Conservation (phyloP, 208 protist genomes). For the Acanthamoeba triangularis region DNA sequence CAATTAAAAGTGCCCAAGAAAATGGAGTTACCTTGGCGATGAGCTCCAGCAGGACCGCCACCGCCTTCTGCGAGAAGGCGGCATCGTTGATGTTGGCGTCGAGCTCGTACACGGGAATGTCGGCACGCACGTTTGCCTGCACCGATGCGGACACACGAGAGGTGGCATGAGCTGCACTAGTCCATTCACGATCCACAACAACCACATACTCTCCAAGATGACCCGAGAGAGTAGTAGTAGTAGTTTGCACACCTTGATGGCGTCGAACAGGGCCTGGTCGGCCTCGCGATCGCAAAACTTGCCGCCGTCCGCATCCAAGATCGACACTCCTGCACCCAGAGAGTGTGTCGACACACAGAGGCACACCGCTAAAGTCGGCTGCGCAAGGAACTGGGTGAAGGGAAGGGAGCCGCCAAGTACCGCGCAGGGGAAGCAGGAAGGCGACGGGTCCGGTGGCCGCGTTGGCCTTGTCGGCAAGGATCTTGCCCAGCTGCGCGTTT, state of each 20-base stretch:
- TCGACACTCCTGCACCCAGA: not conserved
- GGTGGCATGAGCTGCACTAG: no score
- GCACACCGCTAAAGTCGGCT: no score
- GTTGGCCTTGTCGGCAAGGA: conserved; percentile 68
- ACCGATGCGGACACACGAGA: no score
- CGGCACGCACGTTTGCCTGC: conserved; percentile 2
- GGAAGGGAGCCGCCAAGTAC: not conserved
- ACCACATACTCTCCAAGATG: no score
- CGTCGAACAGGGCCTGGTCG: conserved; percentile 62
- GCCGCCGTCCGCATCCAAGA: conserved; percentile 67
- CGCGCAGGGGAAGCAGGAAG: conserved; percentile 28
- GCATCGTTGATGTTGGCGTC: conserved; percentile 62
- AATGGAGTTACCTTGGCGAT: conserved; percentile 12
- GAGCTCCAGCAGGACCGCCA: not conserved
- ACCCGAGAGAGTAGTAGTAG: no score
- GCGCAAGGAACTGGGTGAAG: no score
- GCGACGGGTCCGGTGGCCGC: conserved; percentile 53
- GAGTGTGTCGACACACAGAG: not conserved
- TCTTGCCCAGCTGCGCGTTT: conserved; percentile 38
- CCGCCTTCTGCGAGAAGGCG: conserved; percentile 27
- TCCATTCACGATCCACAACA: no score
- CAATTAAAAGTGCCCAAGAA: not conserved
- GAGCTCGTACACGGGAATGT: conserved; percentile 54
- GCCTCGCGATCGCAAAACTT: conserved; percentile 60
- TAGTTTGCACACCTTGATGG: conserved; percentile 72